Base-by-base conservation (phyloP, 352 stramenopile genomes). In the Phytophthora rubi region DNA sequence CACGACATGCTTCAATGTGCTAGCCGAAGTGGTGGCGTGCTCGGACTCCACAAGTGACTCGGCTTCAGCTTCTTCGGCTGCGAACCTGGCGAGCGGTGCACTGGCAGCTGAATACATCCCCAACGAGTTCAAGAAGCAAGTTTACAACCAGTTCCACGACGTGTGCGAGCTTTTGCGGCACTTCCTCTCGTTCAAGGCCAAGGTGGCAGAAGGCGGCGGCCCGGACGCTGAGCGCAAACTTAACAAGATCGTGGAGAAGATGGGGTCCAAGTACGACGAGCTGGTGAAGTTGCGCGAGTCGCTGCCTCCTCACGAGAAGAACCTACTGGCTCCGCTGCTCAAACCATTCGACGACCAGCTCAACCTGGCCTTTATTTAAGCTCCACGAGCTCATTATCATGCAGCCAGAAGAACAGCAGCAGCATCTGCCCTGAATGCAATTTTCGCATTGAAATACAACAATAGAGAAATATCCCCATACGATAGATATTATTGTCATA, bases 341-440 rank as follows among this genome's bases (percentile, higher is more conserved):
- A 93, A 93, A 62, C 89, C 87, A 12, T 93, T 93, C 70, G 83
- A 92, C 49, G 88, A 96, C 69, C 89, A 96, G 69, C 87, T 96
- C 59, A 95, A 96, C 68, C 73, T 93, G 57, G 85, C 89, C 33
- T 94, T 96, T 87, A 92, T 94, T 78, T 90, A 90, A 80, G 37
- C 44, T 48, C 33, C 45, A n/a, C 39, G 5, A 52, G 39, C 0
- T 37, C 26, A 48, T 28, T 53, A 33, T 16, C 21, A 42, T 15
- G 23, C 30, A 47, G 37, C 18, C 35, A 45, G 30, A 8, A 53
- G n/a, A 13, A 42, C 30, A 51, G 45, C 53, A 47, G 32, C 37
- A 26, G 33, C 30, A 45, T n/a, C 32, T 30, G 9, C 12, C 47
- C 4, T 61, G 53, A 70, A 63, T 76, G 66, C 61, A 71, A 75